Percentiles rank a stretch among this genome's conserved stretches.
Conservation (phyloP, 2,329 filamentous ascomycete genomes). For the Dothistroma pini region DNA sequence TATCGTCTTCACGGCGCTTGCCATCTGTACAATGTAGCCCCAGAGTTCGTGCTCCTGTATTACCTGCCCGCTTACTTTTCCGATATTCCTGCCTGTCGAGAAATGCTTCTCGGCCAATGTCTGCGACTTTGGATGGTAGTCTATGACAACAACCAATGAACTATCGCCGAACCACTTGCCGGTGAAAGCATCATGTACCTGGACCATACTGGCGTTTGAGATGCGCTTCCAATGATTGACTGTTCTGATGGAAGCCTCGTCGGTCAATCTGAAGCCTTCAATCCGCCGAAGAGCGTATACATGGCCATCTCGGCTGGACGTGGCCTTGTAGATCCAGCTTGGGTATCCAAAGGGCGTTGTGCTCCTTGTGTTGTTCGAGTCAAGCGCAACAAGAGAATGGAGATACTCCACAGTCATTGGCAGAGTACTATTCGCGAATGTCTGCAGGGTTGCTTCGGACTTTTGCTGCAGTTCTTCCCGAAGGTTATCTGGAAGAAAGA, state of each 20-base stretch:
- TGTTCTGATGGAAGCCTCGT: slow-evolving; percentile 80
- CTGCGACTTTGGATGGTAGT: slow-evolving; percentile 88
- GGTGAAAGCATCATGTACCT: slow-evolving; percentile 88
- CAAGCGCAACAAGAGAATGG: slow-evolving; percentile 85
- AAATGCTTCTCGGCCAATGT: slow-evolving; percentile 84
- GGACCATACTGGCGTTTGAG: slow-evolving; percentile 75
- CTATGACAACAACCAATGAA: slow-evolving; percentile 88
- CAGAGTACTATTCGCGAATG: slow-evolving; percentile 68
- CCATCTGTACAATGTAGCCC: slow-evolving; percentile 89
- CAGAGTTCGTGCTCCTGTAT: slow-evolving; percentile 70
- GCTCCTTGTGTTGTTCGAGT: slow-evolving; percentile 75
- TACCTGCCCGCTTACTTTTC: slow-evolving; percentile 23
- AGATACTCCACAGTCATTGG: slow-evolving; percentile 78
- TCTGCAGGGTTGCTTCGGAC: slow-evolving; percentile 77
- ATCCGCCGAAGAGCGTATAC: slow-evolving; percentile 84
- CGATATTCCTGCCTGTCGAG: slow-evolving; percentile 25
- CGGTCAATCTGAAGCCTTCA: slow-evolving; percentile 83
- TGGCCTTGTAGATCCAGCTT: slow-evolving; percentile 94
- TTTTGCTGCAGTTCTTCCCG: slow-evolving; percentile 88
- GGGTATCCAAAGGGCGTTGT: slow-evolving; percentile 77
- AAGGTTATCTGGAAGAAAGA: slow-evolving; percentile 84
- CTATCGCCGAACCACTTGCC: slow-evolving; percentile 90
- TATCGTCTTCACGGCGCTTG: slow-evolving; percentile 81
- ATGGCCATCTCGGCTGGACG: slow-evolving; percentile 81
- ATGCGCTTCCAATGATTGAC: slow-evolving; percentile 89